Evolutionary conservation across 2,329 filamentous ascomycete genomes (phyloP).

Genomic region (Pleomassaria siparia): DNA sequence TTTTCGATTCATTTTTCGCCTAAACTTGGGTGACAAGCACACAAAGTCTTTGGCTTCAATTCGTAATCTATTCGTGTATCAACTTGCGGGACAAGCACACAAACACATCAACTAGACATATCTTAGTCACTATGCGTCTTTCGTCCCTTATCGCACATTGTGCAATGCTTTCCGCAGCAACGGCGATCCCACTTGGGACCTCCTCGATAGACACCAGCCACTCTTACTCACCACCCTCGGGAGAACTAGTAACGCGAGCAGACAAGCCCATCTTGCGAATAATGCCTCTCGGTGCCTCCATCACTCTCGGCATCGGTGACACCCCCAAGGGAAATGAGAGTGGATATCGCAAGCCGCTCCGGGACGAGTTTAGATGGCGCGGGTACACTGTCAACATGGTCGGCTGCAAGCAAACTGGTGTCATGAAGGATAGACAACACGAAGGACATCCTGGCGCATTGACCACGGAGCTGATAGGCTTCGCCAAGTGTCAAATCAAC

Average conservation of each 20-base stretch:
- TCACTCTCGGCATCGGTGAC: not conserved
- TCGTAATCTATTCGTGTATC: too few species aligned
- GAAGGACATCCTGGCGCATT: conserved; percentile 13
- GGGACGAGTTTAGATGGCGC: conserved; percentile 10
- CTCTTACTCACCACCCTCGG: too few species aligned
- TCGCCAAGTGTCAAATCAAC: not conserved
- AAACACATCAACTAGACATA: too few species aligned
- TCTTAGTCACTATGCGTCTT: too few species aligned
- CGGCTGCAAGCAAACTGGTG: conserved; percentile 9
- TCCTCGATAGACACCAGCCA: too few species aligned
- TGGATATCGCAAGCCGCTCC: conserved; percentile 15
- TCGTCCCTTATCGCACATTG: too few species aligned
- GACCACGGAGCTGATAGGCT: not conserved
- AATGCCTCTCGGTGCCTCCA: not conserved
- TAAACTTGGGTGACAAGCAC: too few species aligned
- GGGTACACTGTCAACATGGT: conserved; percentile 15
- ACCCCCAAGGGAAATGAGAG: not conserved
- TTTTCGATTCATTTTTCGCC: too few species aligned
- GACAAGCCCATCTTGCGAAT: not conserved
- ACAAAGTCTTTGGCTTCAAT: too few species aligned
- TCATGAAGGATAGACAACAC: conserved; percentile 13
- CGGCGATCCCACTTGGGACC: too few species aligned
- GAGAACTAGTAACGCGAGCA: not conserved
- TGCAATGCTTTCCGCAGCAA: too few species aligned
- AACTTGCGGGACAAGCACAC: too few species aligned